These are phyloP conservation scores for Trichoderma pleuroti DNA, from an alignment of 2,329 filamentous ascomycete genomes.

Conservation along the genomic window DNA sequence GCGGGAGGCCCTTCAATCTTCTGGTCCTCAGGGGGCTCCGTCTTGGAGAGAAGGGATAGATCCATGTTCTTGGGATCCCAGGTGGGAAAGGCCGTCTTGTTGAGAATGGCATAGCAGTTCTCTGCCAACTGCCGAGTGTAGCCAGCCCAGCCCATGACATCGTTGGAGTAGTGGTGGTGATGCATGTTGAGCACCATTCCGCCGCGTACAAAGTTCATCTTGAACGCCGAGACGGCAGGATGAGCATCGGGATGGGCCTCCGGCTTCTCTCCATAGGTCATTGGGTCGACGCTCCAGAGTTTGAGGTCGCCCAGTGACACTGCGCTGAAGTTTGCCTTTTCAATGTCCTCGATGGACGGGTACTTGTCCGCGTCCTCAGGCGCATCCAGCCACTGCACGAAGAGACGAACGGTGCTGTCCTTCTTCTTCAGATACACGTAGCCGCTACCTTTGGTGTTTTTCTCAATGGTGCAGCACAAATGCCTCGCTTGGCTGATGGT, in stretches of 20 bases:
- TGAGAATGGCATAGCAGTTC: not conserved
- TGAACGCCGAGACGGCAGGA: not conserved
- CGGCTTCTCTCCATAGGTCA: conserved; percentile 9
- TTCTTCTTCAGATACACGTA: not conserved
- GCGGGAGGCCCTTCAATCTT: not conserved
- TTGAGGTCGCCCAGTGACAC: not conserved
- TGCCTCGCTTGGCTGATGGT: not conserved
- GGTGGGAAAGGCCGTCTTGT: not conserved
- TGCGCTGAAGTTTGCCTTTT: conserved; percentile 6
- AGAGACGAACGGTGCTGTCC: not conserved
- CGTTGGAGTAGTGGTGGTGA: not conserved
- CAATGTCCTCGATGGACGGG: conserved; percentile 2
- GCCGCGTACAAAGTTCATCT: not conserved
- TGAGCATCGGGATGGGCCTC: not conserved
- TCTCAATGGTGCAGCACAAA: conserved; percentile 10
- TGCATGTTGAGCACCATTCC: not conserved
- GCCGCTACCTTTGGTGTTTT: not conserved
- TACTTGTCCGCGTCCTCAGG: conserved; percentile 5
- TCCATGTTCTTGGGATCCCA: conserved; percentile 1
- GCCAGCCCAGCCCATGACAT: conserved; percentile 4
- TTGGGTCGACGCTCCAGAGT: conserved; percentile 4
- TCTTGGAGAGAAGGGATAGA: not conserved
- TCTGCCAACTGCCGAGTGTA: not conserved
- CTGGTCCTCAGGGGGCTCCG: not conserved
- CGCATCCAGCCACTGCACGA: conserved; percentile 2